Evolutionary conservation across 2,329 filamentous ascomycete species (phyloP), one percentile per base, ranked within the genome.

Genomic region (Fusarium sp.): DNA sequence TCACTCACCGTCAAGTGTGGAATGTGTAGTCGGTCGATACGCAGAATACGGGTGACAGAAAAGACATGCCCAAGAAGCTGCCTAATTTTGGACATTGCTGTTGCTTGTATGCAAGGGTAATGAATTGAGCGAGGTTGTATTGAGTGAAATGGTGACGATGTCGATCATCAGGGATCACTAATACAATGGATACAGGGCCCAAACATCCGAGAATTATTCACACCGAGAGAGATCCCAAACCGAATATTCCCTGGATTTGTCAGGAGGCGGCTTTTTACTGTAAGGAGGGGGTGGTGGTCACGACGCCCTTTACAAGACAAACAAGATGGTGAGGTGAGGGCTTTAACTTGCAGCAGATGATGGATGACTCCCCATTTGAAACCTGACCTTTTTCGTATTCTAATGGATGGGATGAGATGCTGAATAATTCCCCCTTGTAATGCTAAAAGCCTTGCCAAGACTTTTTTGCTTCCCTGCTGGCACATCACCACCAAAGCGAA

Each of bases 251-350:
- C 68, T 40, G 49, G 56, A 58, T 64, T 36, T 46, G 51, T 64
- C 58, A 72, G 59, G 57, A 70, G 58, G 31, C 14, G 58, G 31
- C 14, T 44, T 16, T 44, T 22, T 14, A 16, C 20, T 16, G 14
- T n/a, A 44, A 14, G 60, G 61, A 69, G 56, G 69, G 67, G 36
- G 20, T 12, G 31, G 12, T 33, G 12, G 51, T 56, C 71, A 69
- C 33, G 53, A 38, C 71, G 71, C 71, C 71, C 64, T 73, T 72
- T 66, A 38, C 40, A 51, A 53, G 71, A 74, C 71, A 72, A 72
- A 72, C 71, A 69, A 35, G 31, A 36, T 55, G 61, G 31, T 59
- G 66, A 62, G 61, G 31, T 59, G 66, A 62, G 33, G 33, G 24
- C 4, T 38, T 57, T 36, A 27, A 57, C 33, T 36, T 36, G 70